Evolutionary conservation across 495 filamentous ascomycete genomes (phyloP).

Genomic region (Penicillium simplicissimum): DNA sequence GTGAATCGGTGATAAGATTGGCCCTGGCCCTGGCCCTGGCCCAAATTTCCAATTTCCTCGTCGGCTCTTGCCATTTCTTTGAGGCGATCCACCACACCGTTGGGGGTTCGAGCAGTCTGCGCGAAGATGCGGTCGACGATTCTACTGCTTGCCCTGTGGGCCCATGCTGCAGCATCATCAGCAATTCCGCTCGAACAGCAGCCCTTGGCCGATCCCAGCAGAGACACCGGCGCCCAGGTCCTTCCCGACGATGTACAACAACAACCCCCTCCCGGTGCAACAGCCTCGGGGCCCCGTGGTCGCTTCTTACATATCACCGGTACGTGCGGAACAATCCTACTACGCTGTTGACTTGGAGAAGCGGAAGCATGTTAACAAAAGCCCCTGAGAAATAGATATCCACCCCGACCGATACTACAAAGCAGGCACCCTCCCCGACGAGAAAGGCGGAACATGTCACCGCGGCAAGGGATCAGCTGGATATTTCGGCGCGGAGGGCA

Average conservation of each 20-base stretch:
- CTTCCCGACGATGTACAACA: not conserved
- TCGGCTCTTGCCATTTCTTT: not conserved
- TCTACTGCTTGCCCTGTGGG: conserved; percentile 25
- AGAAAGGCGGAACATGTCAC: conserved; percentile 71
- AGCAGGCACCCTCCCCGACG: conserved; percentile 65
- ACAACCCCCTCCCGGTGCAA: not conserved
- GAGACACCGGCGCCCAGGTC: not conserved
- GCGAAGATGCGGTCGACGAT: conserved; percentile 18
- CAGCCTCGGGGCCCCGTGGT: conserved; percentile 47
- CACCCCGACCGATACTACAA: conserved; percentile 89
- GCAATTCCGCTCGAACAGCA: conserved; percentile 25
- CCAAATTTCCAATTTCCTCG: not conserved
- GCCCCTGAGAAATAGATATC: conserved; percentile 59
- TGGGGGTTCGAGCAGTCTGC: conserved; percentile 6
- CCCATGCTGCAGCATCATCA: conserved; percentile 9
- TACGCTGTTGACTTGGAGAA: not conserved
- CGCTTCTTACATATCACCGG: conserved; percentile 95
- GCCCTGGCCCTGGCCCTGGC: too few species aligned
- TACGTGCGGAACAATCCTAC: conserved; percentile 36
- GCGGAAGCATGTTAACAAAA: conserved; percentile 4
- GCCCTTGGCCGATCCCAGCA: conserved; percentile 13
- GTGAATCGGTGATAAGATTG: not conserved
- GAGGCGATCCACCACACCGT: not conserved
- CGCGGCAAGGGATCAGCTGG: conserved; percentile 75
- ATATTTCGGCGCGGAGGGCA: conserved; percentile 76